Evolutionary conservation across 768 basidiomycete genomes (phyloP).

Genomic region (Auriscalpium microsporum): DNA sequence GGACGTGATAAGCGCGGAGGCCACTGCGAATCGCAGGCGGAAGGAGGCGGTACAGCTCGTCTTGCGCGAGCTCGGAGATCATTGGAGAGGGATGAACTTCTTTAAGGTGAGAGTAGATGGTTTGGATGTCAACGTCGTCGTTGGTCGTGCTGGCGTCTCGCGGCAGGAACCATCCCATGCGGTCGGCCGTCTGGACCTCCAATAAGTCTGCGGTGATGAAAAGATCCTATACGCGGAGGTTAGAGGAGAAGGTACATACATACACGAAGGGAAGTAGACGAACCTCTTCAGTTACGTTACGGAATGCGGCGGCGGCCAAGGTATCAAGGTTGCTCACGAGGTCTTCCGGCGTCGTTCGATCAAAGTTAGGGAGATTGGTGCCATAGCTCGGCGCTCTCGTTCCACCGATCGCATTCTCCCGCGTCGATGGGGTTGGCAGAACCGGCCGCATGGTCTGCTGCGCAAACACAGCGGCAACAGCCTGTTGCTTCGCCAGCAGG

Average conservation of each 20-base stretch:
- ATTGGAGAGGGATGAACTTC: conserved; percentile 66
- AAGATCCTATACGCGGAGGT: conserved; percentile 45
- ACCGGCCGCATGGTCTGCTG: conserved; percentile 11
- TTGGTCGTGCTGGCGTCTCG: conserved; percentile 45
- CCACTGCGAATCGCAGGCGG: conserved; percentile 72
- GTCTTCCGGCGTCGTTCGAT: conserved; percentile 54
- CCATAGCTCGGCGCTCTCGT: conserved; percentile 3
- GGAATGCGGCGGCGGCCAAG: conserved; percentile 67
- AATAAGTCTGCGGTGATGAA: conserved; percentile 70
- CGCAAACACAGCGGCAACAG: conserved; percentile 1
- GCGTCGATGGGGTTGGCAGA: neutral
- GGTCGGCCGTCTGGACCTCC: conserved; percentile 73
- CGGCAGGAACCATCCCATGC: conserved; percentile 67
- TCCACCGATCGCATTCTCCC: neutral
- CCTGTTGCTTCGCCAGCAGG: neutral
- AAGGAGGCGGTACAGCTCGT: conserved; percentile 62
- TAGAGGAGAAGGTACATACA: conserved; percentile 1
- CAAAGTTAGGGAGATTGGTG: conserved; percentile 49
- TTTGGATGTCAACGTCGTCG: conserved; percentile 72
- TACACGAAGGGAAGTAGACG: conserved; percentile 6
- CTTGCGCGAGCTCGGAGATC: conserved; percentile 63
- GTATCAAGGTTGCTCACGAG: conserved; percentile 74
- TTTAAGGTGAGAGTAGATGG: conserved; percentile 63
- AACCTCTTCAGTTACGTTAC: conserved; percentile 74
- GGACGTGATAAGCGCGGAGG: conserved; percentile 63